These are phyloP conservation scores for Leccinum rimulosum DNA, from an alignment of 768 basidiomycete species.

Conservation along the genomic window DNA sequence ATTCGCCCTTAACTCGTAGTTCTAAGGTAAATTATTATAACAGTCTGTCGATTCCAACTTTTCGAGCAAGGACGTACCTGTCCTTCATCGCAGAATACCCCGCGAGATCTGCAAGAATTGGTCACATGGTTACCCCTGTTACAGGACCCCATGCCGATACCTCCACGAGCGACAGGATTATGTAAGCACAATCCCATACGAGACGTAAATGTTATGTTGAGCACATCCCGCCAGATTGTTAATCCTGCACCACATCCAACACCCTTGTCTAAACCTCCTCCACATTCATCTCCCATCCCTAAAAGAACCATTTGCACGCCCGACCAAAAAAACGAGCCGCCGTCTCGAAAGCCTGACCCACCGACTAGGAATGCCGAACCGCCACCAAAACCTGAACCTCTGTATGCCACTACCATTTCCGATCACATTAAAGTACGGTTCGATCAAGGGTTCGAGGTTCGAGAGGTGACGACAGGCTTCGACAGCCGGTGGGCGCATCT, in stretches of 20 bases:
- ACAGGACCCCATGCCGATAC: neutral
- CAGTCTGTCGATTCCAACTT: conserved; percentile 21
- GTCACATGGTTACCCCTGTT: neutral
- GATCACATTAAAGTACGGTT: conserved; percentile 57
- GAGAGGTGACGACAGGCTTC: conserved; percentile 59
- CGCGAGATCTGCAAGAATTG: conserved; percentile 2
- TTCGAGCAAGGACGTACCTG: neutral
- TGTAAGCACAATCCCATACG: conserved; percentile 7
- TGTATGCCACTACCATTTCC: conserved; percentile 39
- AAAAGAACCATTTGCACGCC: neutral
- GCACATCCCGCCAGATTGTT: neutral
- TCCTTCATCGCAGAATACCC: neutral
- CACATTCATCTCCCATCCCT: neutral
- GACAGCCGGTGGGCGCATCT: conserved; percentile 65
- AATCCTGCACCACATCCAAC: neutral
- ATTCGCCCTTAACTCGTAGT: neutral
- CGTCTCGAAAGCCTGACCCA: neutral
- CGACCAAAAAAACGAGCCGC: neutral
- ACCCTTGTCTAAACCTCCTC: neutral
- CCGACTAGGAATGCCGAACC: conserved; percentile 1
- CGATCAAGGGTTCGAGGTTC: conserved; percentile 58
- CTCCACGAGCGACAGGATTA: conserved; percentile 6
- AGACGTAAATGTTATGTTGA: neutral
- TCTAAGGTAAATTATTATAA: neutral
- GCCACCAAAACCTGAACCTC: conserved; percentile 14